These are phyloP conservation scores for Echinosophora koreensis DNA, from an alignment of 306 rosid species.

Conservation along the genomic window DNA sequence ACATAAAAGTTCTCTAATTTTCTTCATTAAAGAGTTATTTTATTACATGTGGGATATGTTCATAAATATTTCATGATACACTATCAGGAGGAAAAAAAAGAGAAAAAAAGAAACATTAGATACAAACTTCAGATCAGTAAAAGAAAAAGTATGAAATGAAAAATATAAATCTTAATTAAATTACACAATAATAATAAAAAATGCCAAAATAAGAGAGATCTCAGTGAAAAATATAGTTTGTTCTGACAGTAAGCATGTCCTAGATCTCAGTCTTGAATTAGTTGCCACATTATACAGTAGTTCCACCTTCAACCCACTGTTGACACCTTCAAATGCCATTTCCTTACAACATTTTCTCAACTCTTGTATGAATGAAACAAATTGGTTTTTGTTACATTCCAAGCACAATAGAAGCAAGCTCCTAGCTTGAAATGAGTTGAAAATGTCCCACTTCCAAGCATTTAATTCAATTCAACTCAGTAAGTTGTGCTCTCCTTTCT, in stretches of 20 bases:
- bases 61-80: slow-evolving; percentile 29
- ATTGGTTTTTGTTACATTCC: slow-evolving; percentile 30
- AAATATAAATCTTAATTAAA: slow-evolving; percentile 43
- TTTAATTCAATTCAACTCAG: slow-evolving; percentile 70
- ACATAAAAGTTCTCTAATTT: slow-evolving; percentile 12
- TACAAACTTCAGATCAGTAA: slow-evolving; percentile 41
- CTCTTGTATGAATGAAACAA: slow-evolving; percentile 18
- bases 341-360: neutral
- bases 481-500: slow-evolving; percentile 85
- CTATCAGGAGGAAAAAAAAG: slow-evolving; percentile 20
- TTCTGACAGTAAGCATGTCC: slow-evolving; percentile 10
- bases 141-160: slow-evolving; percentile 29
- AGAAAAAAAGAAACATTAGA: slow-evolving; percentile 12
- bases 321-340: slow-evolving; percentile 9
- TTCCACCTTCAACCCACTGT: slow-evolving; percentile 42
- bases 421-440: slow-evolving; percentile 39
- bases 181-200: slow-evolving; percentile 22
- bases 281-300: neutral
- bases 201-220: slow-evolving; percentile 37
- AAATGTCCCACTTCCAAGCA: slow-evolving; percentile 38
- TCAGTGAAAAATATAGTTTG: slow-evolving; percentile 21
- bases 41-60: slow-evolving; percentile 27
- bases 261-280: slow-evolving; percentile 13
- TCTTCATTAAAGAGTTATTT: slow-evolving; percentile 3
- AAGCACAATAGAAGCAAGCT: slow-evolving; percentile 26